Conservation (phyloP, 305 asterid species). For the Rubia tinctorum region DNA sequence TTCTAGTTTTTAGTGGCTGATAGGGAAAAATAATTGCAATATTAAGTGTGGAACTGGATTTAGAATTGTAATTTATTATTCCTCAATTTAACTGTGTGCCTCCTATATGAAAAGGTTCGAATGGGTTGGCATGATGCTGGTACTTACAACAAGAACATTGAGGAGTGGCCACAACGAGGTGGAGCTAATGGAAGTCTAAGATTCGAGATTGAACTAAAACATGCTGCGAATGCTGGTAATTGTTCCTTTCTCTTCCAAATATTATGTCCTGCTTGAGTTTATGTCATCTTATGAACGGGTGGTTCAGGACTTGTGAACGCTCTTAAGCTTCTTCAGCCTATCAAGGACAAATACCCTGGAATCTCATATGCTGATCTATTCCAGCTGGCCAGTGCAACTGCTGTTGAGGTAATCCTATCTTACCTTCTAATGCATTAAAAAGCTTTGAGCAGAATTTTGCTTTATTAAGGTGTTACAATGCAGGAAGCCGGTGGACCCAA, state of each 20-base stretch:
- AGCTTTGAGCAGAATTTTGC: not conserved
- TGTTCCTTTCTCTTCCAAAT: slow-evolving; percentile 8
- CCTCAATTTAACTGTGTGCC: not conserved
- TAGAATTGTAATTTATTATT: not conserved
- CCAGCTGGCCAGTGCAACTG: slow-evolving; percentile 95
- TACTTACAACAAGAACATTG: slow-evolving; percentile 79
- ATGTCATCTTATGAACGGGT: slow-evolving; percentile 33
- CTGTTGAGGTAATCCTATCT: slow-evolving; percentile 61
- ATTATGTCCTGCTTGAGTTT: not conserved
- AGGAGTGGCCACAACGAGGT: slow-evolving; percentile 91
- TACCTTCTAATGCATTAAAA: slow-evolving; percentile 9
- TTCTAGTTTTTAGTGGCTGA: too few relatives aligned
- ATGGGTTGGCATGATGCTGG: slow-evolving; percentile 99
- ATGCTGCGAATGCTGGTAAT: slow-evolving; percentile 95
- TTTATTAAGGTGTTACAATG: slow-evolving; percentile 20
- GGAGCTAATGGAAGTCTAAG: slow-evolving; percentile 97
- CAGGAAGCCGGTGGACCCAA: slow-evolving; percentile 96
- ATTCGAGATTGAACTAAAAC: slow-evolving; percentile 83
- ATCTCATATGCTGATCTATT: slow-evolving; percentile 86
- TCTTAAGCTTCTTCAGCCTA: slow-evolving; percentile 87
- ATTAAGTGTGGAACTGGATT: not conserved
- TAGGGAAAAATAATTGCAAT: not conserved
- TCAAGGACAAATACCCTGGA: slow-evolving; percentile 82
- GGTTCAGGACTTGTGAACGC: slow-evolving; percentile 90
- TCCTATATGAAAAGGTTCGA: slow-evolving; percentile 54